These are phyloP conservation scores for Thozetella sp. DNA, from an alignment of 495 filamentous ascomycete species.

Conservation along the genomic window DNA sequence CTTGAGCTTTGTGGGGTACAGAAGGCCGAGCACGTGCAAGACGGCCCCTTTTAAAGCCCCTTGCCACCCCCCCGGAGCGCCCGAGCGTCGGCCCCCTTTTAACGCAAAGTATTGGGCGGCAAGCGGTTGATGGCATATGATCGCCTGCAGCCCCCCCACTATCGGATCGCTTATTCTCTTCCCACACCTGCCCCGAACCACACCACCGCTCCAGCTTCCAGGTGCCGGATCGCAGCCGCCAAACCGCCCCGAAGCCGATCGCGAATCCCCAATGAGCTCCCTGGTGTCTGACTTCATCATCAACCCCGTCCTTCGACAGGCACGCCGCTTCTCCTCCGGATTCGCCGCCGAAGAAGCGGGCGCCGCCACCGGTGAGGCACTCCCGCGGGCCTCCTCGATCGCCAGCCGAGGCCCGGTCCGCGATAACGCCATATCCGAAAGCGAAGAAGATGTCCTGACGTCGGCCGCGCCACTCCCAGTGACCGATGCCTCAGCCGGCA, in stretches of 20 bases:
- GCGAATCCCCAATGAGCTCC: conserved; percentile 63
- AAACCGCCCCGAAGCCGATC: neutral
- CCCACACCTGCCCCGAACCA: neutral
- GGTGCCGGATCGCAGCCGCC: conserved; percentile 5
- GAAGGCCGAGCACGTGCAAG: neutral
- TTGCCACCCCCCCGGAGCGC: too few relatives aligned
- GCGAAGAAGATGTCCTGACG: conserved; percentile 22
- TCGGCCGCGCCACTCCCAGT: conserved; percentile 17
- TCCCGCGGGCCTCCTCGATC: neutral
- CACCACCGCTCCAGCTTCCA: neutral
- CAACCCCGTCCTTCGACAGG: conserved; percentile 76
- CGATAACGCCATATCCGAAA: conserved; percentile 27
- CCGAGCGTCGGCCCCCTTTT: too few relatives aligned
- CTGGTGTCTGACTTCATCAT: conserved; percentile 75
- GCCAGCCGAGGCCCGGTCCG: neutral
- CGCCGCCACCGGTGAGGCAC: neutral
- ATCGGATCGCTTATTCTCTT: neutral
- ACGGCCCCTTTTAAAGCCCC: too few relatives aligned
- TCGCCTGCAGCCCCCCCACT: neutral
- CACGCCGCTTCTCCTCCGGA: conserved; percentile 63
- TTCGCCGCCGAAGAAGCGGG: conserved; percentile 29
- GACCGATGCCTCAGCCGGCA: conserved; percentile 9
- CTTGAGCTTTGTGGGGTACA: neutral
- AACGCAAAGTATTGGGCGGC: neutral
- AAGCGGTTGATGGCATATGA: neutral